phyloP scores from a whole-genome alignment of 257 asterid species.

The Fraxinus quadrangulata region DNA sequence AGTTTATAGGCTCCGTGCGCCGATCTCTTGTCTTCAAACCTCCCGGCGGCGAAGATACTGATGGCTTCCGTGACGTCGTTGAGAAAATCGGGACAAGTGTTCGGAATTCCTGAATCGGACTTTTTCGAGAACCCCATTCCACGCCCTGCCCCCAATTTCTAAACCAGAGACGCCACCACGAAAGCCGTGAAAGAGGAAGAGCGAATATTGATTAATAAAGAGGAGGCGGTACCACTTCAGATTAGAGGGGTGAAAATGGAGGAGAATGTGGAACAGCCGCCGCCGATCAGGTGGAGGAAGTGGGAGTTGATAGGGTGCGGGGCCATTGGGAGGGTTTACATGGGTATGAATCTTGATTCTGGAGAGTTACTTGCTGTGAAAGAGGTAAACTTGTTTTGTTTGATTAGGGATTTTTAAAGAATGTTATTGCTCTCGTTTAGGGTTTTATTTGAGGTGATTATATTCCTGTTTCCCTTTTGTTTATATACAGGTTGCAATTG shows the following conservation, averaged over 20 bases:
- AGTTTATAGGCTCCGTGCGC: constrained; percentile 89
- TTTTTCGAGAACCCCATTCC: constrained; percentile 61
- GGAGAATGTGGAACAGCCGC: constrained; percentile 35
- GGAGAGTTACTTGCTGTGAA: constrained; percentile 77
- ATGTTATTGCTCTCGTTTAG: neutral
- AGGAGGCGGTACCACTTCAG: constrained; percentile 50
- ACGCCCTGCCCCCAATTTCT: constrained; percentile 56
- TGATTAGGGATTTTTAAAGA: neutral
- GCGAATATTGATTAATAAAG: constrained; percentile 27
- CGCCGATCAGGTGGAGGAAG: constrained; percentile 88
- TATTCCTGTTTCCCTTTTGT: neutral
- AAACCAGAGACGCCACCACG: neutral
- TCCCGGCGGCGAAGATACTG: constrained; percentile 49
- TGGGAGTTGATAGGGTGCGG: constrained; percentile 86
- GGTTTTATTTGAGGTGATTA: neutral
- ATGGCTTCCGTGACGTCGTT: constrained; percentile 81
- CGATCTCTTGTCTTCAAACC: constrained; percentile 93
- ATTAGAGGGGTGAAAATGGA: constrained; percentile 41
- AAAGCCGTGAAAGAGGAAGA: constrained; percentile 20
- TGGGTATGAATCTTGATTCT: constrained; percentile 86
- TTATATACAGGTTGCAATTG: constrained; percentile 61
- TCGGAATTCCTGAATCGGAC: constrained; percentile 83
- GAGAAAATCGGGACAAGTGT: constrained; percentile 91
- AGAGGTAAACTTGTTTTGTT: constrained; percentile 32
- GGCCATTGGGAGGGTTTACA: constrained; percentile 71